These are phyloP conservation scores for Entamoeba histolytica DNA, from an alignment of 208 protist species.

Conservation along the genomic window DNA sequence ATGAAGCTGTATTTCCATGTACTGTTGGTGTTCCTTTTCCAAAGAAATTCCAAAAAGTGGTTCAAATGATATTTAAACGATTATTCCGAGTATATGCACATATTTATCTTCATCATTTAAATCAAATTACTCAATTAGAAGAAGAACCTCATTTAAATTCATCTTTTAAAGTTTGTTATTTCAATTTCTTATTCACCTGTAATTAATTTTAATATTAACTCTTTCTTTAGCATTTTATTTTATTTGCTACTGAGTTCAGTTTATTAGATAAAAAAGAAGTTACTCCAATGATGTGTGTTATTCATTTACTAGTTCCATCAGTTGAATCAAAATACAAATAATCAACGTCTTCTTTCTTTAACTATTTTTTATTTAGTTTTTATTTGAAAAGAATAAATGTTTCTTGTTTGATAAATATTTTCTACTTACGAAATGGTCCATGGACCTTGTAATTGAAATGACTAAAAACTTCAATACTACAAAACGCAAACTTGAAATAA, in stretches of 20 bases:
- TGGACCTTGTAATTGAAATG: too few species aligned
- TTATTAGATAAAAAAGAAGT: background rate
- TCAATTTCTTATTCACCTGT: background rate
- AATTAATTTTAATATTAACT: too few species aligned
- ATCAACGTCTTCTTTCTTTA: too few species aligned
- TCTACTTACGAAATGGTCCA: too few species aligned
- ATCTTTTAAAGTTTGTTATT: slow-evolving; percentile 49
- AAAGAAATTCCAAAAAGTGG: slow-evolving; percentile 52
- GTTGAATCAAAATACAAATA: background rate
- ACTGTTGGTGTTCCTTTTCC: slow-evolving; percentile 41
- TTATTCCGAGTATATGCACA: slow-evolving; percentile 93
- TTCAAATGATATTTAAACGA: slow-evolving; percentile 79
- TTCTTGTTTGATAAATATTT: too few species aligned
- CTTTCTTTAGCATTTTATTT: background rate
- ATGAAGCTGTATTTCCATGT: slow-evolving; percentile 75
- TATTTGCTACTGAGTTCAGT: background rate
- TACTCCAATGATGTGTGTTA: background rate
- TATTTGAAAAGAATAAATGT: too few species aligned
- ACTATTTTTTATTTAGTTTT: too few species aligned
- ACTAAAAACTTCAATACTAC: too few species aligned
- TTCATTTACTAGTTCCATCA: background rate
- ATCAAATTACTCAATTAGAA: slow-evolving; percentile 64
- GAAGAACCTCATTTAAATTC: slow-evolving; percentile 92
- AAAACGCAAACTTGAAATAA: background rate
- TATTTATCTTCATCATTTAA: slow-evolving; percentile 86